A percentile compares a stretch with the other conserved stretches of the same genome.
These are phyloP conservation scores for Serendipita indica DNA, from an alignment of 768 basidiomycete genomes.

Conservation along the genomic window DNA sequence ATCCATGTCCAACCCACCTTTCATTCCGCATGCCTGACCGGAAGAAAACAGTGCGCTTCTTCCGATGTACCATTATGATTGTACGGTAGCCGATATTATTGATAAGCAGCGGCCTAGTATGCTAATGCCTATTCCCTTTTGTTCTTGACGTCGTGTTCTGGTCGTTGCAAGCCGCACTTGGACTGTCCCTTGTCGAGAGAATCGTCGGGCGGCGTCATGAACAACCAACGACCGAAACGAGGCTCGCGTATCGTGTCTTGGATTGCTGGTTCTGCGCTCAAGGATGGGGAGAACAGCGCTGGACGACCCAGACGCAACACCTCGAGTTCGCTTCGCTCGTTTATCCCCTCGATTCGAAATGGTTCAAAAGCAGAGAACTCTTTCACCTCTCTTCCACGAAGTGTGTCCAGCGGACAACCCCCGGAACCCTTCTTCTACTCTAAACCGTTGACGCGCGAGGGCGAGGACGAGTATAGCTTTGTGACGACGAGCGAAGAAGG, in stretches of 20 bases:
- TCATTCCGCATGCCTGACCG: background rate
- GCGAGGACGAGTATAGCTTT: background rate
- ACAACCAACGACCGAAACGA: too few species aligned
- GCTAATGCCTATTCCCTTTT: too few species aligned
- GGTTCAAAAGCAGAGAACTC: background rate
- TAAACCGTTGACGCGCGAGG: background rate
- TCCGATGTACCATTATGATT: background rate
- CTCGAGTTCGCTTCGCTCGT: background rate
- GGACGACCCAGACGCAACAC: background rate
- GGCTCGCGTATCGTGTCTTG: background rate
- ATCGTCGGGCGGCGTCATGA: too few species aligned
- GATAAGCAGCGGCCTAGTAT: too few species aligned
- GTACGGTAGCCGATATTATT: too few species aligned
- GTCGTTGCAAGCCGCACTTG: too few species aligned
- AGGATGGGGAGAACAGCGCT: background rate
- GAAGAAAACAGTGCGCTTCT: conserved; percentile 2
- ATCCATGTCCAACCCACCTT: too few species aligned
- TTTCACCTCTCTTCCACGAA: background rate
- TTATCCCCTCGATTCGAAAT: background rate
- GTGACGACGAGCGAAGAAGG: background rate
- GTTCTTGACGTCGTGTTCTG: too few species aligned
- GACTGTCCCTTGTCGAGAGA: too few species aligned
- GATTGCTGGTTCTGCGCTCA: background rate
- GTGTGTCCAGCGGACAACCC: too few species aligned
- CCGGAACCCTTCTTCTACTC: conserved; percentile 7